A percentile compares a stretch with the other conserved stretches of the same genome.
phyloP scores from a whole-genome alignment of 139 green algal genomes.

The Nannochloris sp. region DNA sequence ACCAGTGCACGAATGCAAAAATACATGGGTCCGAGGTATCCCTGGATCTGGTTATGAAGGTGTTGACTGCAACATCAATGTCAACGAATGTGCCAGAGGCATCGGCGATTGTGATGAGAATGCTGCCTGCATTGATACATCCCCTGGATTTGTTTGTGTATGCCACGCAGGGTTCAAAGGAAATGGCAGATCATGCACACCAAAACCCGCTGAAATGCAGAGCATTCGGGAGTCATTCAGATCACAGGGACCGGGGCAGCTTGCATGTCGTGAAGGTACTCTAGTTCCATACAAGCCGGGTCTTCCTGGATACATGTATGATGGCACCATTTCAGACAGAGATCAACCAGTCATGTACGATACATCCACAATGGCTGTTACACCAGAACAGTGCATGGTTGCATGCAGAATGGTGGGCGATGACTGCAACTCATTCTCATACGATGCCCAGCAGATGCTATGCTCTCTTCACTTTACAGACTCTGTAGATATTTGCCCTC shows the following conservation, averaged over 20 bases:
- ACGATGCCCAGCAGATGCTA: slow-evolving; percentile 18
- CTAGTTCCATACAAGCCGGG: slow-evolving; percentile 25
- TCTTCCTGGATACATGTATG: slow-evolving; percentile 39
- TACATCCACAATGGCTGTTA: slow-evolving; percentile 10
- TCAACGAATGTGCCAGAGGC: slow-evolving; percentile 45
- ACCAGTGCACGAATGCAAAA: background rate
- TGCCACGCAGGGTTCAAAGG: slow-evolving; percentile 40
- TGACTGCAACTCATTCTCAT: slow-evolving; percentile 32
- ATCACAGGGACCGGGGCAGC: slow-evolving; percentile 13
- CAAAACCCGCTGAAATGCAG: background rate
- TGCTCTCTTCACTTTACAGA: no score
- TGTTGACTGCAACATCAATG: slow-evolving; percentile 31
- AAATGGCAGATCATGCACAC: slow-evolving; percentile 9
- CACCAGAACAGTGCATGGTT: slow-evolving; percentile 26
- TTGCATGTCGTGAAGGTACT: slow-evolving; percentile 39
- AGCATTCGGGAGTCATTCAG: slow-evolving; percentile 18
- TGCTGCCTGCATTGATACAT: slow-evolving; percentile 39
- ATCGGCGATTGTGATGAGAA: slow-evolving; percentile 26
- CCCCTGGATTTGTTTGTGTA: slow-evolving; percentile 31
- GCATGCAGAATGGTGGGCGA: slow-evolving; percentile 24
- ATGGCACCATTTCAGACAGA: slow-evolving; percentile 15
- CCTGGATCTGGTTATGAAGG: slow-evolving; percentile 29
- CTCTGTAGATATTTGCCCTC: background rate
- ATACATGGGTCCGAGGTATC: slow-evolving; percentile 4
- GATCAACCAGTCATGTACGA: no score